phyloP scores from a whole-genome alignment of 1,284 basidiomycete species.

The Mycena citricolor region DNA sequence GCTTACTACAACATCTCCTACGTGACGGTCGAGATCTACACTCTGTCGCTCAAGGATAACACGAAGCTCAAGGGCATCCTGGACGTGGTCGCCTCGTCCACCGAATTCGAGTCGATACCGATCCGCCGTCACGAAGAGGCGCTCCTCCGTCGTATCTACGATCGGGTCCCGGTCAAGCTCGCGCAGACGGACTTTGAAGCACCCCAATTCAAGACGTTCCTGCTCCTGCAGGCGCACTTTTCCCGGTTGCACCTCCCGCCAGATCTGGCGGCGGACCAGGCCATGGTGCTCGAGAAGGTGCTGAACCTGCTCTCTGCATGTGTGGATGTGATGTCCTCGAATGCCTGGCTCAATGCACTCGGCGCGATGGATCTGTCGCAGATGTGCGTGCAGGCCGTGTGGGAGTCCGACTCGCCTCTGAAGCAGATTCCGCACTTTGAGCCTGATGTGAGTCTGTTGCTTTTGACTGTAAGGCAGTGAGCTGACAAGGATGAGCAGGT shows the following conservation, averaged over 20 bases:
- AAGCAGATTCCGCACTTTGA: slow-evolving; percentile 98
- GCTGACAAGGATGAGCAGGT: no score
- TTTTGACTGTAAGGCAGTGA: not conserved
- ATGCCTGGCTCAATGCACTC: slow-evolving; percentile 91
- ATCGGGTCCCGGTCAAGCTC: slow-evolving; percentile 96
- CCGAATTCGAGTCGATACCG: slow-evolving; percentile 94
- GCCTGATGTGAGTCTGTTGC: slow-evolving; percentile 54
- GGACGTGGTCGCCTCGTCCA: slow-evolving; percentile 94
- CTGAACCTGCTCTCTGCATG: slow-evolving; percentile 89
- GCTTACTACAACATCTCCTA: slow-evolving; percentile 93
- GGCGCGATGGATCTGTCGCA: slow-evolving; percentile 99
- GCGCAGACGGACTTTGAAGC: slow-evolving; percentile 84
- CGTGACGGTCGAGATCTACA: slow-evolving; percentile 96
- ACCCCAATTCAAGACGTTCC: slow-evolving; percentile 97
- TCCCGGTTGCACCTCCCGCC: slow-evolving; percentile 88
- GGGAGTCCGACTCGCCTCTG: slow-evolving; percentile 94
- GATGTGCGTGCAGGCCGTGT: slow-evolving; percentile 98
- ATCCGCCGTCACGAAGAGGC: slow-evolving; percentile 91
- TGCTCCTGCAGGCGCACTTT: slow-evolving; percentile 96
- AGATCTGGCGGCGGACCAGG: slow-evolving; percentile 92
- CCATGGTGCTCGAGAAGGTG: slow-evolving; percentile 84
- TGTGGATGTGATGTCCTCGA: slow-evolving; percentile 97
- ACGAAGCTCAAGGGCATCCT: slow-evolving; percentile 98
- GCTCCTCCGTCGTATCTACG: slow-evolving; percentile 85
- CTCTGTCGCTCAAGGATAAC: slow-evolving; percentile 90